Evolutionary conservation across 805 yeast species (phyloP), one percentile per base, ranked within the genome.

Genomic region (Spathaspora girioi): DNA sequence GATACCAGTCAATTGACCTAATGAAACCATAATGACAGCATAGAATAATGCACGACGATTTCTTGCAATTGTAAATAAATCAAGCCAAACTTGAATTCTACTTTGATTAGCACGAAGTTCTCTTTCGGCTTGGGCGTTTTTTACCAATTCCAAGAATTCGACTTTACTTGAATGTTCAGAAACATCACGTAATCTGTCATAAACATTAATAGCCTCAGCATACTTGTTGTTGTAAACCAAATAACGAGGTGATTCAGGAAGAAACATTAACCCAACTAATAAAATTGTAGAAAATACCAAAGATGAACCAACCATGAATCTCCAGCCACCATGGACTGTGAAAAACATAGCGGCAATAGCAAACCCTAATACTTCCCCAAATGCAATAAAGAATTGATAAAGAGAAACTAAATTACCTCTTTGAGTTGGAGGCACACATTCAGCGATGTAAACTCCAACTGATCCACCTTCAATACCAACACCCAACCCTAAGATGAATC

Each of bases 1-100:
- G 58, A 83, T 79, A 71, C 88, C 88, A 4, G 87, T 82, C 68
- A 83, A 76, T 64, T 83, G 89, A 48, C 86, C 86, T 51, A 82
- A 70, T 57, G 77, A 66, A 50, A 82, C 75, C 86, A 83, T 82
- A 57, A 79, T 74, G 48, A 71, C 70, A 9, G 87, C 76, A 62
- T 82, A 83, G 19, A 80, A 65, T 44, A 83, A 70, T 10, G 87
- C 84, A 60, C 87, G 78, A 56, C 87, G 77, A 62, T 78, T 79
- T 65, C 89, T 77, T 44, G 85, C 77, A 49, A 77, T 70, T 12
- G 75, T 70, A 65, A 83, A 65, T 55, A 84, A 70, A 54, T 83
- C 87, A 43, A 75, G 54, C 69, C 79, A 75, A 29, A 73, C 68
- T 62, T 74, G 72, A 58, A 68, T 57, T 41, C 58, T 61, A 14